Percentiles rank a stretch among this genome's conserved stretches.
Evolutionary conservation across 202 grass and related monocot genomes (phyloP).

Genomic region (Elaeis oleifera): DNA sequence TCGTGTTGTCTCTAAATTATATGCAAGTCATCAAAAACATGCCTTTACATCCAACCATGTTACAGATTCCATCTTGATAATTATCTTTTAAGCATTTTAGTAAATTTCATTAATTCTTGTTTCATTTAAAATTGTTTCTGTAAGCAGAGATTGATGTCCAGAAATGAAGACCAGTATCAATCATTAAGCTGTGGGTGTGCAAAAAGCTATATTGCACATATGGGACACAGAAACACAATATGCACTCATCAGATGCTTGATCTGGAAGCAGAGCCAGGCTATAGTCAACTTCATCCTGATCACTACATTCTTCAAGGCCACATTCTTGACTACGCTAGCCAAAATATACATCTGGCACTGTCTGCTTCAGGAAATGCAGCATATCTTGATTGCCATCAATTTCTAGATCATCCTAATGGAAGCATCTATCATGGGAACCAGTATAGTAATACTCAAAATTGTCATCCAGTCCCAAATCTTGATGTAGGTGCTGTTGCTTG

Average conservation of each 20-base stretch:
- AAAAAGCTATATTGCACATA: slow-evolving; percentile 11
- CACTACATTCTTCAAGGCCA: slow-evolving; percentile 27
- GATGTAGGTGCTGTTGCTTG: slow-evolving; percentile 22
- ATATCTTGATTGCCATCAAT: slow-evolving; percentile 27
- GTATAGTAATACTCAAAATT: slow-evolving; percentile 28
- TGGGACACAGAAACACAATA: slow-evolving; percentile 38
- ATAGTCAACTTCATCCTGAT: slow-evolving; percentile 33
- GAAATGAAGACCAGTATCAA: too few species aligned
- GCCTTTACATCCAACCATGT: too few species aligned
- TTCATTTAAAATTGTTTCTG: too few species aligned
- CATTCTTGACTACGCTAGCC: slow-evolving; percentile 23
- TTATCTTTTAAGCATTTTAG: too few species aligned
- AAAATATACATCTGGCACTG: slow-evolving; percentile 21
- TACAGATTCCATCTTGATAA: too few species aligned
- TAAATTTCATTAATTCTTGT: too few species aligned
- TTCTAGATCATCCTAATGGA: slow-evolving; percentile 26
- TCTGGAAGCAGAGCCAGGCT: slow-evolving; percentile 31
- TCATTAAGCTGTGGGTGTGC: too few species aligned
- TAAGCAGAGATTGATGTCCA: too few species aligned
- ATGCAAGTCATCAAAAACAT: too few species aligned
- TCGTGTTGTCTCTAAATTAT: too few species aligned
- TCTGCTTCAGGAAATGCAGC: slow-evolving; percentile 29
- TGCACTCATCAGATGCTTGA: slow-evolving; percentile 32
- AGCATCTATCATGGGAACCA: slow-evolving; percentile 33
- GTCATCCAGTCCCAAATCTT: slow-evolving; percentile 23